A percentile compares a stretch with the other conserved stretches of the same genome.
These are phyloP conservation scores for Claviceps humidiphila DNA, from an alignment of 2,329 filamentous ascomycete species.

Conservation along the genomic window DNA sequence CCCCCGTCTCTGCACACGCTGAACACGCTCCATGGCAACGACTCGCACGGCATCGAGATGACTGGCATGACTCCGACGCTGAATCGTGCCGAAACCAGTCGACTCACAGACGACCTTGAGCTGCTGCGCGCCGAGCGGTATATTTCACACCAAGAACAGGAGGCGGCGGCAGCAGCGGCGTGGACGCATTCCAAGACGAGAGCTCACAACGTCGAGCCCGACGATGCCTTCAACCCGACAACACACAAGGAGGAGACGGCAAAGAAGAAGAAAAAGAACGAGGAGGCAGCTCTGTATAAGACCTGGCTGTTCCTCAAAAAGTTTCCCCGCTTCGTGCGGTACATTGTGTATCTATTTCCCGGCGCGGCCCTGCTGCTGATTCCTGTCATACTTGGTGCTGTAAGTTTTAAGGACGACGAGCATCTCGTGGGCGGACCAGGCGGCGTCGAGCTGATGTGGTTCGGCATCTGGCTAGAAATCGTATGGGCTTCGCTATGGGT, in stretches of 20 bases:
- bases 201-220: slow-evolving; percentile 22
- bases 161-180: slow-evolving; percentile 10
- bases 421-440: slow-evolving; percentile 49
- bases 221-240: slow-evolving; percentile 33
- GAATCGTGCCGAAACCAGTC: slow-evolving; percentile 21
- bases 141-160: slow-evolving; percentile 30
- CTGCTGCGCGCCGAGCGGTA: slow-evolving; percentile 33
- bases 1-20: slow-evolving; percentile 18
- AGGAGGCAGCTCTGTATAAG: slow-evolving; percentile 23
- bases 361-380: slow-evolving; percentile 31
- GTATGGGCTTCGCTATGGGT: slow-evolving; percentile 88
- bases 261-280: slow-evolving; percentile 20
- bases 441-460: slow-evolving; percentile 73
- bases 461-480: slow-evolving; percentile 88
- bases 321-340: slow-evolving; percentile 36
- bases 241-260: slow-evolving; percentile 14
- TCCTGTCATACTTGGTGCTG: slow-evolving; percentile 31
- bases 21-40: slow-evolving; percentile 15
- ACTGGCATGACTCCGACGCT: slow-evolving; percentile 12
- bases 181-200: slow-evolving; percentile 16
- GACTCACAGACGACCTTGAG: slow-evolving; percentile 36
- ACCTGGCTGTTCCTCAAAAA: slow-evolving; percentile 32
- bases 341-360: slow-evolving; percentile 34
- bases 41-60: slow-evolving; percentile 11
- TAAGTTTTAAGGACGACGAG: slow-evolving; percentile 23